Conservation (phyloP, 768 basidiomycete genomes). For the Strobilomyces dryophilus region DNA sequence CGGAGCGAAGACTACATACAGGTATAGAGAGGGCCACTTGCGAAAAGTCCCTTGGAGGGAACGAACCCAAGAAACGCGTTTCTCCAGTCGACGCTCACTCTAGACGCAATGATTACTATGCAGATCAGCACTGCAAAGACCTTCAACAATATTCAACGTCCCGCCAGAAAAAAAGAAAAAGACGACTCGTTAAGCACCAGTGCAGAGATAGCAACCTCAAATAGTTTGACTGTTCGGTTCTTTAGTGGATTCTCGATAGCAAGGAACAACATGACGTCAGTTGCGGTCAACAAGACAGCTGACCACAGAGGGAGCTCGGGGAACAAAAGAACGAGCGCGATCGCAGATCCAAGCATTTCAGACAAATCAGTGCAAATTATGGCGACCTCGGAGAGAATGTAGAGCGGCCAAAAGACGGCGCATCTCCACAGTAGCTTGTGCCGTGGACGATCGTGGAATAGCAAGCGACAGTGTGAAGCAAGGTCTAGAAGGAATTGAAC, state of each 20-base stretch:
- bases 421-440: slow-evolving; percentile 55
- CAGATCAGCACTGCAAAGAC: slow-evolving; percentile 71
- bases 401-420: slow-evolving; percentile 62
- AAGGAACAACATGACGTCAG: slow-evolving; percentile 69
- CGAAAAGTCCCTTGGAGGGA: slow-evolving; percentile 62
- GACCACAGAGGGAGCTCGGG: slow-evolving; percentile 67
- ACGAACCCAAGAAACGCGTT: slow-evolving; percentile 72
- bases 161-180: not conserved
- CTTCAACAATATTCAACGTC: slow-evolving; percentile 27
- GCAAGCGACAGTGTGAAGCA: slow-evolving; percentile 59
- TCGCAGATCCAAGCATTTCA: slow-evolving; percentile 78
- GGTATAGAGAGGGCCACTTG: slow-evolving; percentile 56
- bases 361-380: slow-evolving; percentile 78
- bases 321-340: slow-evolving; percentile 73
- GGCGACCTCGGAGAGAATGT: slow-evolving; percentile 60
- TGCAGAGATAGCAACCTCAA: slow-evolving; percentile 62
- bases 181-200: slow-evolving; percentile 42
- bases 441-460: slow-evolving; percentile 61
- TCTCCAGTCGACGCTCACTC: slow-evolving; percentile 66
- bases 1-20: slow-evolving; percentile 43
- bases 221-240: slow-evolving; percentile 60
- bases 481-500: slow-evolving; percentile 38
- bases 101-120: slow-evolving; percentile 73
- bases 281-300: slow-evolving; percentile 62
- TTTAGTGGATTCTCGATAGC: slow-evolving; percentile 66